These are phyloP conservation scores for Solanum clarkiae DNA, from an alignment of 257 asterid species.

Conservation along the genomic window DNA sequence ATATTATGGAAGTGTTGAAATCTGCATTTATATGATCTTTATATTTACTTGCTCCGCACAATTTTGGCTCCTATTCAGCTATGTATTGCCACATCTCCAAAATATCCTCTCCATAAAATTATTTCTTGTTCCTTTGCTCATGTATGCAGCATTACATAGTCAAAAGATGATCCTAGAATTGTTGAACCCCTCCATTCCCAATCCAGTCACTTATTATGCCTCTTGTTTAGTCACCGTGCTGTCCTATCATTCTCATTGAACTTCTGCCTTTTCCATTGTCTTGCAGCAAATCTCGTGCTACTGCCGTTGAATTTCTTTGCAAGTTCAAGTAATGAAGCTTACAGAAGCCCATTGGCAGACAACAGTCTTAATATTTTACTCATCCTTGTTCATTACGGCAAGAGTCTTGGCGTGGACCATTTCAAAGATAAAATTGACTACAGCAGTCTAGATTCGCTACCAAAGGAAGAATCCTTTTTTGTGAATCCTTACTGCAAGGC, in stretches of 20 bases:
- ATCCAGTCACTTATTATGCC: not conserved
- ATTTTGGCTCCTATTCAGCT: not conserved
- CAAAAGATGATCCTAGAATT: not conserved
- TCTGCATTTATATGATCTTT: not conserved
- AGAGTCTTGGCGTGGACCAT: conserved; percentile 40
- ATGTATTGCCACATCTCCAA: not conserved
- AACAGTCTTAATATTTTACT: conserved; percentile 77
- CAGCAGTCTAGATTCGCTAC: conserved; percentile 33
- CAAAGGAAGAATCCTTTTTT: conserved; percentile 55
- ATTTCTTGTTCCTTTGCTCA: not conserved
- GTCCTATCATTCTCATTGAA: conserved; percentile 8
- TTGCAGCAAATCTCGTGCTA: conserved; percentile 81
- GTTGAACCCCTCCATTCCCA: not conserved
- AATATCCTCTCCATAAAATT: not conserved
- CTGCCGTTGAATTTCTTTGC: conserved; percentile 67
- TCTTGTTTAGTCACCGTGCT: not conserved
- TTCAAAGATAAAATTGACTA: conserved; percentile 40
- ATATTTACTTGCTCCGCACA: not conserved
- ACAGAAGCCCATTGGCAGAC: conserved; percentile 70
- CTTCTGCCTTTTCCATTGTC: conserved; percentile 4
- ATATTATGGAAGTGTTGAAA: not conserved
- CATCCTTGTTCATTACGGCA: conserved; percentile 61
- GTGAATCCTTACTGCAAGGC: conserved; percentile 90
- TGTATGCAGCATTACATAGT: not conserved
- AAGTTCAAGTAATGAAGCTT: conserved; percentile 70